Evolutionary conservation across 495 filamentous ascomycete genomes (phyloP).

Genomic region (Cercophora samala): DNA sequence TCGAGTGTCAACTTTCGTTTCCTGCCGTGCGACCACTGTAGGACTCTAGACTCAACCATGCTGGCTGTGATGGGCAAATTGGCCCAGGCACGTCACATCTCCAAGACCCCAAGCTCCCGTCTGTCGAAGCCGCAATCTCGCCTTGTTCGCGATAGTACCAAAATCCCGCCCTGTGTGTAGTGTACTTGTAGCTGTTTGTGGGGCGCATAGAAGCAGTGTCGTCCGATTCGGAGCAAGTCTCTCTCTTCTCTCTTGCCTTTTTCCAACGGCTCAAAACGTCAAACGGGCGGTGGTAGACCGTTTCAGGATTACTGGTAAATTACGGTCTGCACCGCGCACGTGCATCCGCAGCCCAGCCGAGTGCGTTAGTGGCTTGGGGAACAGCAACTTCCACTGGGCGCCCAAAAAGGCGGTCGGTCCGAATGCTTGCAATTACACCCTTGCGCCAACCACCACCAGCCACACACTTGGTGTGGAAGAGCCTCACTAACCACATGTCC

Average conservation of each 20-base stretch:
- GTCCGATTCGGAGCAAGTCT: conserved; percentile 1
- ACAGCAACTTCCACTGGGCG: conserved; percentile 11
- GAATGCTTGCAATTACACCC: conserved; percentile 29
- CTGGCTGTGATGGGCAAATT: neutral
- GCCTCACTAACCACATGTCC: neutral
- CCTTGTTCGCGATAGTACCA: conserved; percentile 5
- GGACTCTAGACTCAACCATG: neutral
- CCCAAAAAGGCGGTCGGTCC: conserved; percentile 27
- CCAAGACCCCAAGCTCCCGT: neutral
- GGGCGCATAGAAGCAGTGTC: neutral
- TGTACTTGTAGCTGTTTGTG: neutral
- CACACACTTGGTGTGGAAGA: neutral
- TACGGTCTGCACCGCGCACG: conserved; percentile 16
- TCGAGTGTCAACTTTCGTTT: neutral
- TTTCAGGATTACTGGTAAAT: conserved; percentile 10
- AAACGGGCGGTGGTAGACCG: conserved; percentile 7
- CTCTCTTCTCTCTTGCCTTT: neutral
- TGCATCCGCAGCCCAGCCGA: conserved; percentile 20
- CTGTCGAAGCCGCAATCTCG: conserved; percentile 1
- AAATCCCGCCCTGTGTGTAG: neutral
- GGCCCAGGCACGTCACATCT: neutral
- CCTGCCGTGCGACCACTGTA: conserved; percentile 14
- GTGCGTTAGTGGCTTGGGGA: conserved; percentile 16
- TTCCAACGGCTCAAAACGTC: conserved; percentile 4
- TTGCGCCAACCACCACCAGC: conserved; percentile 1